A percentile compares a stretch with the other conserved stretches of the same genome.
These are phyloP conservation scores for Penicillium coffeae DNA, from an alignment of 495 filamentous ascomycete genomes.

Conservation along the genomic window DNA sequence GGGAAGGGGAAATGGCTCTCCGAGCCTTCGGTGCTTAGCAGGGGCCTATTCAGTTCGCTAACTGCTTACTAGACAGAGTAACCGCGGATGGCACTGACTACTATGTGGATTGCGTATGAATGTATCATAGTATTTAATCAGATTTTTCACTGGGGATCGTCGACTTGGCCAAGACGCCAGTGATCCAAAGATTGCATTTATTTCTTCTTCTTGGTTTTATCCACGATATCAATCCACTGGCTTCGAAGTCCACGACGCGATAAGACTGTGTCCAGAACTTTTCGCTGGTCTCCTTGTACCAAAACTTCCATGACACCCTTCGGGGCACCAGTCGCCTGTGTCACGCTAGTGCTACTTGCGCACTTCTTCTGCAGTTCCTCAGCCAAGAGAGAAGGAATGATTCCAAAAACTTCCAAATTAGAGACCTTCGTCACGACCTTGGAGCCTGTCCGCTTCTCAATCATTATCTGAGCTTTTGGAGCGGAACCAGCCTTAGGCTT, in stretches of 20 bases:
- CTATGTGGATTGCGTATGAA: no score
- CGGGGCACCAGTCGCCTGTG: constrained; percentile 57
- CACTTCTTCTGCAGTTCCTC: constrained; percentile 70
- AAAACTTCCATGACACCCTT: constrained; percentile 66
- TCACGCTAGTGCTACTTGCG: constrained; percentile 65
- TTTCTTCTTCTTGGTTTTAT: constrained; percentile 73
- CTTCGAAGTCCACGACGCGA: constrained; percentile 54
- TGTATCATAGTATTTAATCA: no score
- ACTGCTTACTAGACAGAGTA: no score
- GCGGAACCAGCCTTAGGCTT: constrained; percentile 61
- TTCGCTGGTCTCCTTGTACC: constrained; percentile 66
- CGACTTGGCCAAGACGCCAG: not conserved
- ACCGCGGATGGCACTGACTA: no score
- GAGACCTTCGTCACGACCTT: constrained; percentile 65
- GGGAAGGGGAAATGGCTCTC: no score
- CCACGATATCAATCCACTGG: constrained; percentile 60
- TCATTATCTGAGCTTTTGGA: constrained; percentile 55
- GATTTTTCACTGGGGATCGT: not conserved
- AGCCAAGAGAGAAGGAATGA: constrained; percentile 57
- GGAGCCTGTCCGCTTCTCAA: constrained; percentile 64
- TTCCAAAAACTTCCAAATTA: constrained; percentile 59
- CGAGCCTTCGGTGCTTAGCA: not conserved
- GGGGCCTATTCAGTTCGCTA: no score
- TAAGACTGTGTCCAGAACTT: constrained; percentile 57
- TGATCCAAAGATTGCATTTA: constrained; percentile 10